Percentiles rank a stretch among this genome's conserved stretches.
Evolutionary conservation across 441 rosid species (phyloP).

Genomic region (Populus hybrid): DNA sequence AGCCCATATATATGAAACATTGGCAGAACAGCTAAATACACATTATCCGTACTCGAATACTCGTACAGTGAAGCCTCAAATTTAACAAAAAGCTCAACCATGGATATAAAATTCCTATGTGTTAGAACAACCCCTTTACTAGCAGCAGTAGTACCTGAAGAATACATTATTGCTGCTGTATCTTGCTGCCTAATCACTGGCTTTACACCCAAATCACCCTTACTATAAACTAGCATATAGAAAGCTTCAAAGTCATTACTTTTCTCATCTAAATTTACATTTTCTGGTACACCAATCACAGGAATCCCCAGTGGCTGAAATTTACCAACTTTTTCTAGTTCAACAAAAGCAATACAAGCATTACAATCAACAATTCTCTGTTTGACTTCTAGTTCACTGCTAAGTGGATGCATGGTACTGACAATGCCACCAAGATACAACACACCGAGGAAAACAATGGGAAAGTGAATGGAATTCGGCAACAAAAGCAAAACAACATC

Average conservation of each 20-base stretch:
- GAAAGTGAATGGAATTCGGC: slow-evolving; percentile 72
- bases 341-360: slow-evolving; percentile 47
- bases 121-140: slow-evolving; percentile 81
- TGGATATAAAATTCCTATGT: slow-evolving; percentile 67
- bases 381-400: slow-evolving; percentile 48
- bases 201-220: slow-evolving; percentile 19
- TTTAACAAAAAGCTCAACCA: slow-evolving; percentile 66
- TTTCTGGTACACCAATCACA: slow-evolving; percentile 52
- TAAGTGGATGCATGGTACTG: slow-evolving; percentile 62
- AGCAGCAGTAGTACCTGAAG: slow-evolving; percentile 83
- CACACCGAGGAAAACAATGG: slow-evolving; percentile 56
- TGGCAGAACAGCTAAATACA: slow-evolving; percentile 66
- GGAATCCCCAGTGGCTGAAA: slow-evolving; percentile 37
- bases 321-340: slow-evolving; percentile 28
- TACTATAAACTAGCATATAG: slow-evolving; percentile 29
- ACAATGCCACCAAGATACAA: slow-evolving; percentile 62
- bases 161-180: slow-evolving; percentile 69
- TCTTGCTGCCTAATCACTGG: slow-evolving; percentile 64
- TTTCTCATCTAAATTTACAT: slow-evolving; percentile 20
- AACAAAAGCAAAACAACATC: slow-evolving; percentile 63
- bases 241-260: slow-evolving; percentile 32
- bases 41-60: slow-evolving; percentile 41
- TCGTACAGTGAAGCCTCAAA: slow-evolving; percentile 80
- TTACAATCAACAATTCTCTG: slow-evolving; percentile 43
- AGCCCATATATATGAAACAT: slow-evolving; percentile 89